A percentile compares a stretch with the other conserved stretches of the same genome.
These are phyloP conservation scores for Phanerochaete carnosa DNA, from an alignment of 768 basidiomycete genomes.

Conservation along the genomic window DNA sequence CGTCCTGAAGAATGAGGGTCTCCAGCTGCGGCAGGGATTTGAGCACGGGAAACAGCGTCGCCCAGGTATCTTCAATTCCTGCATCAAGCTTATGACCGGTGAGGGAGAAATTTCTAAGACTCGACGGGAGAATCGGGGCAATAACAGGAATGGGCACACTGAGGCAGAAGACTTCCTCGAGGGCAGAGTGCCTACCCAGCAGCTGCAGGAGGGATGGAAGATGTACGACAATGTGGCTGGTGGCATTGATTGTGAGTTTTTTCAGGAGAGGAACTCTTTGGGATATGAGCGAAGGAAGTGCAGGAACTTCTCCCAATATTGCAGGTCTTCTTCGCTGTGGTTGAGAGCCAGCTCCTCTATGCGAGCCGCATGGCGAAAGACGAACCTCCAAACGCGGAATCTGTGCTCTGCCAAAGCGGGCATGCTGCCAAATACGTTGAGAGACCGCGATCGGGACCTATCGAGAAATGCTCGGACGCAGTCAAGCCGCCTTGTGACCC, in stretches of 20 bases:
- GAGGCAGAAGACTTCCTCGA: neutral
- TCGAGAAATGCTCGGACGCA: neutral
- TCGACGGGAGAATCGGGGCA: neutral
- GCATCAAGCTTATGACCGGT: neutral
- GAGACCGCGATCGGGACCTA: neutral
- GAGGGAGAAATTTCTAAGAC: neutral
- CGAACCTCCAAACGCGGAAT: neutral
- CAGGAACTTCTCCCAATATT: neutral
- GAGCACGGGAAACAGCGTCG: neutral
- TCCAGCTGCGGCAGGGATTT: neutral
- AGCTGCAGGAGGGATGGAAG: neutral
- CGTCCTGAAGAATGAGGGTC: neutral
- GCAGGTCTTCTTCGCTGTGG: neutral
- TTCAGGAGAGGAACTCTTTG: neutral
- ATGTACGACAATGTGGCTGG: neutral
- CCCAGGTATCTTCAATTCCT: neutral
- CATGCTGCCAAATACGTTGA: neutral
- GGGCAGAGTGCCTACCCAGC: neutral
- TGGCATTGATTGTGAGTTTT: neutral
- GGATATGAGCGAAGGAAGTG: neutral
- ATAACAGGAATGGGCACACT: neutral
- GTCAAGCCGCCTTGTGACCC: neutral
- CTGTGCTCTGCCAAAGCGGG: neutral
- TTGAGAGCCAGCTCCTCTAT: neutral
- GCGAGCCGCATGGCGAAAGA: neutral